Evolutionary conservation across 23 red algal species (phyloP), one percentile per base, ranked within the genome.

Genomic region (Rhodosorus marinus): DNA sequence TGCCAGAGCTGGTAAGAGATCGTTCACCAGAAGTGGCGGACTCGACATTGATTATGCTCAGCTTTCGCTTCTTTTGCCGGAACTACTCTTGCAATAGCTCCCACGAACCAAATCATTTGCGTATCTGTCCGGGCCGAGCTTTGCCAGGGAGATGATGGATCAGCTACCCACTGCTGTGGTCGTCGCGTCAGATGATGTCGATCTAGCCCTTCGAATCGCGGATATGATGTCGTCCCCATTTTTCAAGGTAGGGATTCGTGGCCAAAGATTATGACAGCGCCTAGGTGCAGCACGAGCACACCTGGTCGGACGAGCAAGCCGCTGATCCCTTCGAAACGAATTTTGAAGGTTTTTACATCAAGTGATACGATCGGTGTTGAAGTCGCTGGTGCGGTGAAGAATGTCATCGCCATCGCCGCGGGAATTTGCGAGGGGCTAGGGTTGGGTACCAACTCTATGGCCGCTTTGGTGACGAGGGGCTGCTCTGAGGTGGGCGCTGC

Each of bases 401-500:
- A 95, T 49, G 80, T 95, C 15, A 84, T 95, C 8, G 88, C 88
- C 4, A 78, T 95, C 23, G 88, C 88, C 9, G 88, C 88, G 26
- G 88, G 88, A 29, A 83, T 95, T 58, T 66, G 72, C 17, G 88
- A 95, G 22, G 88, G 88, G 7, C 47, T 95, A 26, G 88, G 88
- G 4, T 57, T 95, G 5, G 88, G 88, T 33, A 95, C 73, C 34
- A 95, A 95, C 51, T 72, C 88, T 5, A 95, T 82, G 62, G 88
- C 88, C 19, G 88, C 78, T 5, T 41, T 95, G 21, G 88, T 95
- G 22, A 95, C 88, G 1, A 59, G 88, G 28, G 88, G 88, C 5
- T 92, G 83, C 67, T 74, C 65, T 23, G 83, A 92, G n/a, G n/a
- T n/a, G n/a, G n/a, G n/a, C n/a, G n/a, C n/a, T n/a, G n/a, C n/a